Evolutionary conservation across 441 rosid genomes (phyloP).

Genomic region (Theobroma grandiflorum): DNA sequence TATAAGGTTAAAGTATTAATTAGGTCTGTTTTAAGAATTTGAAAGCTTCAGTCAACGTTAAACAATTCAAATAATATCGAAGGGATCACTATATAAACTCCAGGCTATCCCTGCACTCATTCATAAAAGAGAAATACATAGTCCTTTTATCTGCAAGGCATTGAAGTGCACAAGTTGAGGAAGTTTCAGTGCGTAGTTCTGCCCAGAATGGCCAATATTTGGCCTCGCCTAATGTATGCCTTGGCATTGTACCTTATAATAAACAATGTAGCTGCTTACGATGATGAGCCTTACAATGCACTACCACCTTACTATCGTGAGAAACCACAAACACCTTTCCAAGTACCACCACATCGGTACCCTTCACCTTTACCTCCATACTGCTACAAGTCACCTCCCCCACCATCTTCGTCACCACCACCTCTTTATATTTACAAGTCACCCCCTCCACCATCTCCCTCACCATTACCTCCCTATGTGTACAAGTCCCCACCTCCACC

Average conservation of each 20-base stretch:
- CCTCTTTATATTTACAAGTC: background rate
- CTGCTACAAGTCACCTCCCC: background rate
- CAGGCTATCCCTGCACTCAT: background rate
- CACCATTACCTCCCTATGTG: no score
- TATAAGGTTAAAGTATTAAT: no score
- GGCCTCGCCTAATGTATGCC: background rate
- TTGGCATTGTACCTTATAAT: constrained; percentile 12
- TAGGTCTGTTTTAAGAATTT: background rate
- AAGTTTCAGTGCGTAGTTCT: background rate
- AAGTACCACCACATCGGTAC: background rate
- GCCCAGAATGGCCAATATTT: constrained; percentile 13
- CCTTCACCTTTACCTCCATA: background rate
- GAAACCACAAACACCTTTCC: background rate
- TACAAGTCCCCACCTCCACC: background rate
- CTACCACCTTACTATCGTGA: background rate
- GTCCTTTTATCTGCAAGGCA: background rate
- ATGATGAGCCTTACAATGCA: background rate
- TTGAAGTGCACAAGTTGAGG: background rate
- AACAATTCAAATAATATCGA: background rate
- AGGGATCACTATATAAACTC: constrained; percentile 1
- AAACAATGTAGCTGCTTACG: background rate
- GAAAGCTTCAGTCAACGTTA: background rate
- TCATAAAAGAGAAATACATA: background rate
- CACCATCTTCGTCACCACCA: background rate
- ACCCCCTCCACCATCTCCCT: background rate